Evolutionary conservation across 176 grass and related monocot species (phyloP), one percentile per base, ranked within the genome.

Genomic region (Urochloa ruziziensis): DNA sequence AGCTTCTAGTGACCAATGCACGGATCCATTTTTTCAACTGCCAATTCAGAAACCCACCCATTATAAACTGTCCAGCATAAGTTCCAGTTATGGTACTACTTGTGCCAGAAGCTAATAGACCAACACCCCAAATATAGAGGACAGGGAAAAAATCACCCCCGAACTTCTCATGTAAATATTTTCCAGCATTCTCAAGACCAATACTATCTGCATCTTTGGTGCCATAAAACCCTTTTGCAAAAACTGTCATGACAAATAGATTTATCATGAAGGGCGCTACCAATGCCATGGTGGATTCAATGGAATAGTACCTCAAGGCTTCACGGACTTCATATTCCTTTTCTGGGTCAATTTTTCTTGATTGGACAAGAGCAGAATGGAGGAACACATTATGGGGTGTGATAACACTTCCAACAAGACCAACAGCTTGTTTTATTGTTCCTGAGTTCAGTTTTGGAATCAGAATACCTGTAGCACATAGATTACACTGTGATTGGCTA

Each of bases 1-100:
- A 95, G 73, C 93, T 93, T 79, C 93, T 78, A 44, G 96, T 98
- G 61, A 98, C 92, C 82, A 98, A 90, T 11, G 96, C 90, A 37
- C 96, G 83, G 10, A 91, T 44, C 93, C 96, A 98, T 87, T 98
- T 98, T 66, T 98, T 95, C 78, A 98, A 44, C 19, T 90, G 72
- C 53, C 94, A 88, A 65, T 95, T 91, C 27, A 95, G 71, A 54
- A 98, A 93, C 24, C 96, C 96, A 47, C 93, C 91, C 96, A 98
- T 98, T 80, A 98, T 98, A 62, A 95, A 98, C 62, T 98, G 96
- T 28, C 96, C 96, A 14, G 93, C 93, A 47, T 98, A 98, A 36
- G 96, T 98, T 24, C 96, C 96, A n/a, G 96, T 93, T 40, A 98
- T 95, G 30, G 96, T 95, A 63, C 96, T 98, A 73, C 96, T 98